Evolutionary conservation across 2,329 filamentous ascomycete species (phyloP).

Genomic region (Nothophaeocryptopus gaeumannii): DNA sequence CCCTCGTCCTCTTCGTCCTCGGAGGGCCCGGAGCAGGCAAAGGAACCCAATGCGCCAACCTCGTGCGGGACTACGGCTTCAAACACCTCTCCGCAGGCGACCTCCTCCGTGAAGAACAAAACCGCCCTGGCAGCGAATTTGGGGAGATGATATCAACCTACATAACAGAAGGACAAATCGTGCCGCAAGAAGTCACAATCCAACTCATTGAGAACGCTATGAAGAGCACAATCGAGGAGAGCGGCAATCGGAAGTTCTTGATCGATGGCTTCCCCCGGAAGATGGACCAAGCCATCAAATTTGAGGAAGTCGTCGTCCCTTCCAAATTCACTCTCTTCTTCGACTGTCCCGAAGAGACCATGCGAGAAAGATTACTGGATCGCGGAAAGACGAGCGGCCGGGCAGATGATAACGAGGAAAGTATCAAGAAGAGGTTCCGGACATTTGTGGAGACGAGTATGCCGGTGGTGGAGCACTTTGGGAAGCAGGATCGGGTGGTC

Average conservation of each 20-base stretch:
- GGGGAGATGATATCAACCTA: constrained; percentile 88
- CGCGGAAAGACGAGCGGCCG: constrained; percentile 90
- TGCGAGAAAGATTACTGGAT: constrained; percentile 80
- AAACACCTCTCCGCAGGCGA: constrained; percentile 91
- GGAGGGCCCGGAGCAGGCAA: constrained; percentile 95
- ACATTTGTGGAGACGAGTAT: constrained; percentile 95
- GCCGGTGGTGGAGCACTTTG: constrained; percentile 89
- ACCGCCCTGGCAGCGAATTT: constrained; percentile 80
- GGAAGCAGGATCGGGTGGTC: constrained; percentile 72
- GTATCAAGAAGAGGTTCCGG: constrained; percentile 92
- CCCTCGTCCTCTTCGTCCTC: constrained; percentile 94
- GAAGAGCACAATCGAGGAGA: constrained; percentile 61
- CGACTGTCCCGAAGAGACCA: constrained; percentile 84
- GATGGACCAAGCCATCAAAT: constrained; percentile 93
- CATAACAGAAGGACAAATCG: constrained; percentile 92
- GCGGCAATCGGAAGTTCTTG: constrained; percentile 67
- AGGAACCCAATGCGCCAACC: constrained; percentile 87
- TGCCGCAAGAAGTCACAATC: constrained; percentile 98
- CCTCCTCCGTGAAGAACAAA: constrained; percentile 87
- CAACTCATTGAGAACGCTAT: constrained; percentile 93
- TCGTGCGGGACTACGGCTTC: constrained; percentile 87
- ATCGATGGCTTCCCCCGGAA: constrained; percentile 88
- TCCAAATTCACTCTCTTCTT: constrained; percentile 88
- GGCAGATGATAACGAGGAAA: constrained; percentile 90
- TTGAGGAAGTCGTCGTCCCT: constrained; percentile 83